Conservation (phyloP, 2,329 filamentous ascomycete species). For the Colletotrichum sp. region DNA sequence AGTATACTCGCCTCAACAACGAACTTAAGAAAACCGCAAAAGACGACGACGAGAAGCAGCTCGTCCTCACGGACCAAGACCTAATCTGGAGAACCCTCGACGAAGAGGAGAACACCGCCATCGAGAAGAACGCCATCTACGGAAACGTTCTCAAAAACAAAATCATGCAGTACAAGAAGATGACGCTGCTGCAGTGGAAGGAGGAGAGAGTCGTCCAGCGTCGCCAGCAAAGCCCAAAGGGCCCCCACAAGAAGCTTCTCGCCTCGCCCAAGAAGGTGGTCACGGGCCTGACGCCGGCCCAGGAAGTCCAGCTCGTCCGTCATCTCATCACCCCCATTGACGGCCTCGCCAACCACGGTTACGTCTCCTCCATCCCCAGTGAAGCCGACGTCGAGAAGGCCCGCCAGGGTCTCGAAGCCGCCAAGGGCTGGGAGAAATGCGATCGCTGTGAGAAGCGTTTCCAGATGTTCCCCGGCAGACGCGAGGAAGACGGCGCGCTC, state of each 20-base stretch:
- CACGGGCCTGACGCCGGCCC: conserved; percentile 70
- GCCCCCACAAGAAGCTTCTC: conserved; percentile 32
- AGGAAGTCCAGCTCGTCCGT: conserved; percentile 72
- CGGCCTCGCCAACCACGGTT: conserved; percentile 72
- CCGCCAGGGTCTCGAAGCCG: conserved; percentile 66
- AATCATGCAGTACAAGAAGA: conserved; percentile 77
- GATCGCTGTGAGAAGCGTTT: conserved; percentile 88
- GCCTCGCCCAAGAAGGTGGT: conserved; percentile 58
- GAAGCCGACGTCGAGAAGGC: conserved; percentile 71
- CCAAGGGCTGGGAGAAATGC: conserved; percentile 84
- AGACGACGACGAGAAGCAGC: conserved; percentile 51
- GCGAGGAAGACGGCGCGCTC: conserved; percentile 76
- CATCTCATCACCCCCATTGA: conserved; percentile 69
- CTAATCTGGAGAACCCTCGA: conserved; percentile 74
- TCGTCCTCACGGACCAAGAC: conserved; percentile 67
- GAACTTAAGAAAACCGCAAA: conserved; percentile 60
- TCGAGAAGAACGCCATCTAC: conserved; percentile 74
- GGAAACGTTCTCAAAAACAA: conserved; percentile 83
- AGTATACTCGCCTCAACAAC: conserved; percentile 71
- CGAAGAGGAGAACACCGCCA: conserved; percentile 78
- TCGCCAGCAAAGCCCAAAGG: conserved; percentile 32
- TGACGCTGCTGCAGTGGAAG: conserved; percentile 75
- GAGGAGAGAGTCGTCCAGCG: conserved; percentile 51
- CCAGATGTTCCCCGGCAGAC: conserved; percentile 87
- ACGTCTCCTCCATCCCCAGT: conserved; percentile 73